These are phyloP conservation scores for Coniella vitis DNA, from an alignment of 2,329 filamentous ascomycete genomes.

Conservation along the genomic window DNA sequence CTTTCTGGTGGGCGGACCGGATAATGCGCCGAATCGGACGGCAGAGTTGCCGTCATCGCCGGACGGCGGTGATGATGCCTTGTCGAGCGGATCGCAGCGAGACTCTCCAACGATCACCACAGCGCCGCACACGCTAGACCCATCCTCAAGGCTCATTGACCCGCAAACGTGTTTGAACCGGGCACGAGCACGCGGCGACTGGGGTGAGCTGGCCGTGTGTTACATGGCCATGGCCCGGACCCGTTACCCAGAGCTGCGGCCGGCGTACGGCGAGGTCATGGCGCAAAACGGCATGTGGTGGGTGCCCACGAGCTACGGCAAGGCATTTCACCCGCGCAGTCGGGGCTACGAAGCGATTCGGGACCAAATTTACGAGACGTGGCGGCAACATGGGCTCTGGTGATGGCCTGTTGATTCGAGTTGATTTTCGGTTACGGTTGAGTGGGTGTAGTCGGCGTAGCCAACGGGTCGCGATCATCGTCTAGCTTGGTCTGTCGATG, in stretches of 20 bases:
- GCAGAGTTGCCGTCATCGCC: conserved; percentile 9
- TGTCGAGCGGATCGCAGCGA: too few species aligned
- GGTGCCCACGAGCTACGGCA: conserved; percentile 40
- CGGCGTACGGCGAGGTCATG: conserved; percentile 21
- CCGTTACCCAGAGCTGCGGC: conserved; percentile 28
- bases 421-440: too few species aligned
- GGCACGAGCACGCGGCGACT: conserved; percentile 32
- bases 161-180: conserved; percentile 29
- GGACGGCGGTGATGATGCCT: background rate
- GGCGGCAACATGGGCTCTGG: conserved; percentile 20
- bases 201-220: conserved; percentile 36
- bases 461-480: too few species aligned
- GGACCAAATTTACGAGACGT: conserved; percentile 27
- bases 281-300: conserved; percentile 36
- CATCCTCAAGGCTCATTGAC: conserved; percentile 29
- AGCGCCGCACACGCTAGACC: conserved; percentile 20
- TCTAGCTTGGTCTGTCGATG: too few species aligned
- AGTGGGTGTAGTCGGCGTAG: too few species aligned
- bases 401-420: too few species aligned
- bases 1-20: conserved; percentile 38
- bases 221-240: conserved; percentile 36
- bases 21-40: conserved; percentile 28
- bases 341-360: conserved; percentile 32
- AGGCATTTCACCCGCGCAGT: conserved; percentile 38
- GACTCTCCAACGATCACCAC: too few species aligned